Evolutionary conservation across 2,329 filamentous ascomycete genomes (phyloP).

Genomic region (Scolecobasidium constrictum): DNA sequence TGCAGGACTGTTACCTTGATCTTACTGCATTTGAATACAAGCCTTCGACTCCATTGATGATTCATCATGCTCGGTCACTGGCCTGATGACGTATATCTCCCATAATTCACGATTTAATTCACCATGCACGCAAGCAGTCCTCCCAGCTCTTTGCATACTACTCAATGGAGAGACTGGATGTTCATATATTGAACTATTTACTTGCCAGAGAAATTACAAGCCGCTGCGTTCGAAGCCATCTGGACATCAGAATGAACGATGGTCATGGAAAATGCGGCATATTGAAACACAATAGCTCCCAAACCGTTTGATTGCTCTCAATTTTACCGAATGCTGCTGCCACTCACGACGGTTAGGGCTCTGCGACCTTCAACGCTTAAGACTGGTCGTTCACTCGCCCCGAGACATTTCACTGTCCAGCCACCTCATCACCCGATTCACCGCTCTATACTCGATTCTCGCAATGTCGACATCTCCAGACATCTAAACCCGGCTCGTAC

Average conservation of each 20-base stretch:
- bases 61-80: too few relatives aligned
- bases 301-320: too few relatives aligned
- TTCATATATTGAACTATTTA: background rate
- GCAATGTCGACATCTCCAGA: too few relatives aligned
- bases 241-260: constrained; percentile 4
- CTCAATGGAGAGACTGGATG: constrained; percentile 1
- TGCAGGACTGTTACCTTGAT: background rate
- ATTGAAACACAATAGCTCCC: background rate
- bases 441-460: too few relatives aligned
- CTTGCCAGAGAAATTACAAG: constrained; percentile 3
- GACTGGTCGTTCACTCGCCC: too few relatives aligned
- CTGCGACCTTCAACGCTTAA: too few relatives aligned
- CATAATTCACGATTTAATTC: background rate
- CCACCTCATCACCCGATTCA: too few relatives aligned
- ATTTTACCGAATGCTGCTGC: too few relatives aligned
- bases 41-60: background rate
- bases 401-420: too few relatives aligned
- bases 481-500: too few relatives aligned
- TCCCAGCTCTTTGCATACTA: constrained; percentile 2
- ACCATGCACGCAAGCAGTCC: constrained; percentile 2
- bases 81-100: too few relatives aligned
- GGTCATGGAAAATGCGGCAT: constrained; percentile 7
- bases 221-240: constrained; percentile 7
- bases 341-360: too few relatives aligned
- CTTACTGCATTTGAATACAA: background rate